Base-by-base conservation (phyloP, 495 filamentous ascomycete species). In the Daldinia decipiens region DNA sequence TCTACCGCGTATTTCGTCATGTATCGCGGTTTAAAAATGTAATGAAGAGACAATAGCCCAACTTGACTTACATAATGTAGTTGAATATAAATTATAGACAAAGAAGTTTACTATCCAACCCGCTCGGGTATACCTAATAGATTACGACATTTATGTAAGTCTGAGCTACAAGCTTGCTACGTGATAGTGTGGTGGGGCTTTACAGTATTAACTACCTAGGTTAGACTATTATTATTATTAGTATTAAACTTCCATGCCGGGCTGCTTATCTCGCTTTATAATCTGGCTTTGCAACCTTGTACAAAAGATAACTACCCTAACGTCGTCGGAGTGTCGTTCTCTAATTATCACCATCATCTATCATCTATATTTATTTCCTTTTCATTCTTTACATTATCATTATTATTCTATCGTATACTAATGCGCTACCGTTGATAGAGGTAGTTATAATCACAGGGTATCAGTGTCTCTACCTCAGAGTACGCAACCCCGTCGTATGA, bases 241-340 rank as follows among this genome's bases (percentile, higher is more conserved):
- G 5, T 45, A 32, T 31, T 29, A 55, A 31, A 15, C 52, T 17
- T 32, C n/a, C n/a, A n/a, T n/a, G 31, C n/a, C 29, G 50, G 5
- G 8, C 32, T 32, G 7, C 61, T 50, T 59, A 59, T 50, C 21
- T 36, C 56, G 54, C 63, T 65, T 65, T 65, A 67, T 67, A 67
- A 59, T 59, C 63, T 21, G 12, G 26, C 50, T 26, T 52, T n/a
- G 12, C 4, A 52, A 29, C 11, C 11, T 52, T 52, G 19, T 21
- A 40, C 39, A 6, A 40, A 40, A 40, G 45, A 51, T 51, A 51
- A 21, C 45, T 51, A 59, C 55, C 24, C 15, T 32, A 29, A 29
- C 17, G 9, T n/a, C 21, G 24, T 38, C 13, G 26, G 5, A 32
- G 6, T 26, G 43, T 26, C 36, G 13, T 53, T 59, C 43, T 53